phyloP scores from a whole-genome alignment of 2,329 filamentous ascomycete genomes.

The Apiospora marii region DNA sequence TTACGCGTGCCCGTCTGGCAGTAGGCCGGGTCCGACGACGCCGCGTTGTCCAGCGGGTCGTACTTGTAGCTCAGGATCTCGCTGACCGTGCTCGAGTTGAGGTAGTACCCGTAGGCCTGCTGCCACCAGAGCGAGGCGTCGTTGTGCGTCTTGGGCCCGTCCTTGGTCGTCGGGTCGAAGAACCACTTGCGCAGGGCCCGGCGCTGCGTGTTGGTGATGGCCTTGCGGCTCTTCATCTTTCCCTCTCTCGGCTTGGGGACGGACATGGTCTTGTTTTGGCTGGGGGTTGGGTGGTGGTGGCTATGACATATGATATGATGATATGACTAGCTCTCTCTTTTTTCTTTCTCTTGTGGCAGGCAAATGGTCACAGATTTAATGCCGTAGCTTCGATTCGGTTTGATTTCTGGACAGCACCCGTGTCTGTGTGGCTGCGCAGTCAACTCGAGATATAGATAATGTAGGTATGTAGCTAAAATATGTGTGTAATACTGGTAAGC shows the following conservation, averaged over 20 bases:
- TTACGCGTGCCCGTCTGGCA: constrained; percentile 28
- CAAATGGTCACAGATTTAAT: background rate
- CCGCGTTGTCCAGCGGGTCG: constrained; percentile 26
- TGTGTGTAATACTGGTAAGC: background rate
- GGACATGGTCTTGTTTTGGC: background rate
- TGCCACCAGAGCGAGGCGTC: constrained; percentile 29
- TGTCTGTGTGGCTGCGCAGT: background rate
- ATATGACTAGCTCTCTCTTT: too few species aligned
- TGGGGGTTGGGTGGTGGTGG: too few species aligned
- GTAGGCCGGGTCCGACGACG: constrained; percentile 25
- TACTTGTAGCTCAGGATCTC: constrained; percentile 29
- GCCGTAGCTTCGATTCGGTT: background rate
- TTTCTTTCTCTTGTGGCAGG: background rate
- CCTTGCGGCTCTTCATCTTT: constrained; percentile 27
- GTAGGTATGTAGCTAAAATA: background rate
- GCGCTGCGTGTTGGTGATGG: constrained; percentile 28
- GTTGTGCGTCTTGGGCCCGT: constrained; percentile 26
- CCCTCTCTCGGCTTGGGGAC: background rate
- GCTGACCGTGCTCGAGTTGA: constrained; percentile 28
- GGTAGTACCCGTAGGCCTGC: constrained; percentile 28
- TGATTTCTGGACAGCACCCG: too few species aligned
- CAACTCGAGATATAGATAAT: background rate
- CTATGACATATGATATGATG: too few species aligned
- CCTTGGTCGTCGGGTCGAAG: constrained; percentile 28
- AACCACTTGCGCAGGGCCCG: constrained; percentile 28